Percentiles rank a stretch among this genome's conserved stretches.
Conservation (phyloP, 768 basidiomycete genomes). For the Pholiota conissans region DNA sequence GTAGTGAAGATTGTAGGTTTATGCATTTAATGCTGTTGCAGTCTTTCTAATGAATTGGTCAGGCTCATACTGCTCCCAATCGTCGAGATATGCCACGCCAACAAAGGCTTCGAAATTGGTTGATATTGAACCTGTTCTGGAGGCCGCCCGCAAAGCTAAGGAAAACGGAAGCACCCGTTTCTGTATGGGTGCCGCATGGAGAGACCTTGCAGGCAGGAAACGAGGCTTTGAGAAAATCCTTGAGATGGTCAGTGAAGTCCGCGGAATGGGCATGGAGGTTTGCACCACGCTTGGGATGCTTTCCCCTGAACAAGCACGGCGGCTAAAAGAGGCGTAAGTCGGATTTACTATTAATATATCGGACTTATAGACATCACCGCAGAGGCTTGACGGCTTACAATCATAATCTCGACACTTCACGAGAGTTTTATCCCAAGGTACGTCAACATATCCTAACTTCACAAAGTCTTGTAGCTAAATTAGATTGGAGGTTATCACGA, state of each 20-base stretch:
- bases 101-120: conserved; percentile 88
- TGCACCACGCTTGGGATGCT: conserved; percentile 99
- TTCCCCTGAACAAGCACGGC: conserved; percentile 86
- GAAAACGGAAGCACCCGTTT: conserved; percentile 96
- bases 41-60: background rate
- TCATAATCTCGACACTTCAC: conserved; percentile 97
- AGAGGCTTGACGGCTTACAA: conserved; percentile 97
- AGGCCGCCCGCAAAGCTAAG: conserved; percentile 91
- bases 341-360: conserved; percentile 1
- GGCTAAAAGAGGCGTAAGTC: conserved; percentile 89
- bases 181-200: conserved; percentile 99
- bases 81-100: conserved; percentile 86
- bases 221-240: conserved; percentile 92
- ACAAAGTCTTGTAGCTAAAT: background rate
- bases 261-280: conserved; percentile 98
- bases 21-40: background rate
- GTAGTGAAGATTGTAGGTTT: conserved; percentile 87
- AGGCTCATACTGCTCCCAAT: conserved; percentile 99
- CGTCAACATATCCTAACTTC: conserved; percentile 10
- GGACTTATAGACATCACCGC: conserved; percentile 9
- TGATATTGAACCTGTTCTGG: conserved; percentile 88
- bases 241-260: conserved; percentile 86
- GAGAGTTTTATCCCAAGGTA: conserved; percentile 94
- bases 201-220: conserved; percentile 90
- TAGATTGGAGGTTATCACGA: conserved; percentile 81